Conservation (phyloP, 306 rosid species). For the Psophocarpus tetragonolobus region DNA sequence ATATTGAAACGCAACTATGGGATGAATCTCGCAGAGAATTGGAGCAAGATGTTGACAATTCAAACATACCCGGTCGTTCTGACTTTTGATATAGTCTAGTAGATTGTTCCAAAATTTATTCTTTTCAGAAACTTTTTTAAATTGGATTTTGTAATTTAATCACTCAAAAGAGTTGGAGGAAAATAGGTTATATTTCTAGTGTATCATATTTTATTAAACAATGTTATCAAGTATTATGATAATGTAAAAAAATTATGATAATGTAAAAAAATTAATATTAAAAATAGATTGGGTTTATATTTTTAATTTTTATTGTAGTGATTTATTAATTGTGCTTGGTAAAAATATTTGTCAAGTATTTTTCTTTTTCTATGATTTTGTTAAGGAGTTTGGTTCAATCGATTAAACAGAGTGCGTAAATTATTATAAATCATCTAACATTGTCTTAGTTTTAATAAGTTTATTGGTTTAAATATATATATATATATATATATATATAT, state of each 20-base stretch:
- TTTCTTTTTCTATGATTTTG: not conserved
- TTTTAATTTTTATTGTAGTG: not conserved
- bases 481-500: too few relatives aligned
- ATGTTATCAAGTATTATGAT: constrained; percentile 6
- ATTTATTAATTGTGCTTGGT: not conserved
- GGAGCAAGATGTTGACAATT: constrained; percentile 41
- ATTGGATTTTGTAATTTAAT: not conserved
- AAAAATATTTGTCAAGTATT: not conserved
- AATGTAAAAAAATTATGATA: constrained; percentile 9
- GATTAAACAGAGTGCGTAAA: too few relatives aligned
- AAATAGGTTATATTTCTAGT: constrained; percentile 5
- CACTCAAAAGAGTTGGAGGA: not conserved
- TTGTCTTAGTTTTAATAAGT: too few relatives aligned
- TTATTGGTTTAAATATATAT: too few relatives aligned
- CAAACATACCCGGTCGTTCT: constrained; percentile 41
- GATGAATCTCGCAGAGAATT: constrained; percentile 76
- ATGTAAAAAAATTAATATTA: not conserved
- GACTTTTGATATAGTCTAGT: constrained; percentile 47
- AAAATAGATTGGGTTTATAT: not conserved
- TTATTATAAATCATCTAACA: too few relatives aligned
- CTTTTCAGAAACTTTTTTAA: not conserved
- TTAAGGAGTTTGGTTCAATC: too few relatives aligned
- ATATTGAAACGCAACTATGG: constrained; percentile 83
- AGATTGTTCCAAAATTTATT: not conserved
- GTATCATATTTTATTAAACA: constrained; percentile 23